Evolutionary conservation across 495 filamentous ascomycete genomes (phyloP), one percentile per base, ranked within the genome.

Genomic region (Xylaria telfairii): DNA sequence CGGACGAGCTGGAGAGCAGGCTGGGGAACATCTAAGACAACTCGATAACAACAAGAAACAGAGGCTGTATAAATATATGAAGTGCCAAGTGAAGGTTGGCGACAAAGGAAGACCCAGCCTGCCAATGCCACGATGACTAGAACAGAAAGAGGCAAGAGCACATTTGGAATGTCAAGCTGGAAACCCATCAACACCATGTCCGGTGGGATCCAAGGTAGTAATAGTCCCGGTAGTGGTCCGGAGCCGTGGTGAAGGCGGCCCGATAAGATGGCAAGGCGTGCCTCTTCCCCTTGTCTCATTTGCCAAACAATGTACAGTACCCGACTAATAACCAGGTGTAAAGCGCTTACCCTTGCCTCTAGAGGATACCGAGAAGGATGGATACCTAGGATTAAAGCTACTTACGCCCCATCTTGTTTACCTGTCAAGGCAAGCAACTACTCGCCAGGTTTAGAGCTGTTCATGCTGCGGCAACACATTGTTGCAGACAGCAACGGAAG

Each of bases 71-170:
- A 61, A 60, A 65, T 69, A 69, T 62, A 57, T 8, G n/a, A 62
- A 59, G 67, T 69, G 56, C 67, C 67, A 69, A 17, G 26, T 32
- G 56, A 69, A 42, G 56, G 67, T 37, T 53, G 57, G 57, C n/a
- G 28, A 17, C 9, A 9, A 5, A 30, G 67, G 32, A 42, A 54
- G 44, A 28, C 7, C 57, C 56, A 62, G 67, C 67, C 67, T 32
- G 57, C 57, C 65, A 53, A 62, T 47, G 30, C 44, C 42, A 57
- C 65, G 47, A 67, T 24, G 32, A 56, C 65, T 21, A 56, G 39
- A 69, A 44, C 39, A 61, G 56, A 69, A 44, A 69, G 56, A 46
- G 47, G 34, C 66, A 68, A 32, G 56, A 49, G 30, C 21, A 51
- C 51, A 67, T 59, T 60, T n/a, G 53, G 41, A 59, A 60, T 60